Conservation (phyloP, 768 basidiomycete species). For the Leccinum disarticulatum region DNA sequence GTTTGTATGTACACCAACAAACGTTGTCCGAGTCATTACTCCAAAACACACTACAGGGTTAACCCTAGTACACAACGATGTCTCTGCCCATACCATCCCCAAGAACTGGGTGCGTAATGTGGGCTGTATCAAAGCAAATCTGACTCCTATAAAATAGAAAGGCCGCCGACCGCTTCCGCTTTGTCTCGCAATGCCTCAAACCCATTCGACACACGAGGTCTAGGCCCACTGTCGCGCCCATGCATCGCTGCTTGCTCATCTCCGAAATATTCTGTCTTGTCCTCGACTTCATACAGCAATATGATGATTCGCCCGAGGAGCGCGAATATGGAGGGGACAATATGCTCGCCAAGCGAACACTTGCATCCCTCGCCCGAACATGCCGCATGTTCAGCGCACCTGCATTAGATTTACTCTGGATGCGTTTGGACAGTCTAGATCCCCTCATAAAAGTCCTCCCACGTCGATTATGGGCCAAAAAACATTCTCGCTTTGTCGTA, state of each 20-base stretch:
- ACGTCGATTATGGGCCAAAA: slow-evolving; percentile 11
- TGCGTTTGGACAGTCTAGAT: slow-evolving; percentile 14
- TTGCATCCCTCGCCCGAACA: slow-evolving; percentile 21
- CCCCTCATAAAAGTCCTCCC: slow-evolving; percentile 18
- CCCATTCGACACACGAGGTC: background rate
- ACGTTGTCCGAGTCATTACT: too few relatives aligned
- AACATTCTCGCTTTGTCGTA: slow-evolving; percentile 5
- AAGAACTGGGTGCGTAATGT: background rate
- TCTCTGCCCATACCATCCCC: background rate
- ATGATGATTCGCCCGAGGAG: background rate
- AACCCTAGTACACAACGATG: slow-evolving; percentile 3
- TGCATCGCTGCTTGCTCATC: slow-evolving; percentile 15
- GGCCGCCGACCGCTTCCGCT: background rate
- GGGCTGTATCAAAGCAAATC: background rate
- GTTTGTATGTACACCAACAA: too few relatives aligned
- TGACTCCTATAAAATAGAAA: background rate
- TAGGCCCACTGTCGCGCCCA: background rate
- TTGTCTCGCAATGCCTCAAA: background rate
- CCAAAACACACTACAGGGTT: too few relatives aligned
- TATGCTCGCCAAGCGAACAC: slow-evolving; percentile 7
- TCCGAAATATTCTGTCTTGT: slow-evolving; percentile 13
- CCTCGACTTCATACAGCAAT: slow-evolving; percentile 9
- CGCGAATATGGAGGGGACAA: background rate
- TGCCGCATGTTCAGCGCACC: slow-evolving; percentile 18
- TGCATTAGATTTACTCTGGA: slow-evolving; percentile 24